Conservation (phyloP, 2,329 filamentous ascomycete genomes). For the Penicillium brevicompactum region DNA sequence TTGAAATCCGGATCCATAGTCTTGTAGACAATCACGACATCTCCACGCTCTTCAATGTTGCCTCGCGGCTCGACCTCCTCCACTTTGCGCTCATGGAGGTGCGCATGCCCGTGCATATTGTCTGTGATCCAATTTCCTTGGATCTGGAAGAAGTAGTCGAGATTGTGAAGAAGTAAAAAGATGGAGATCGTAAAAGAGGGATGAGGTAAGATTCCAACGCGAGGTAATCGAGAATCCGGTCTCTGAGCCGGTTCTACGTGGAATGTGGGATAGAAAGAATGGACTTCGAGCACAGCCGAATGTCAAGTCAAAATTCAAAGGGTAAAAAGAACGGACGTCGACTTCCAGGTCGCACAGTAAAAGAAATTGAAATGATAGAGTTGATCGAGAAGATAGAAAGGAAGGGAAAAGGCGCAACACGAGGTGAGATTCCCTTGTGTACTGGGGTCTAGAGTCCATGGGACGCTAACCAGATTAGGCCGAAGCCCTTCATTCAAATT, state of each 20-base stretch:
- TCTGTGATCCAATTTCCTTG: neutral
- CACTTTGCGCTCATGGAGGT: constrained; percentile 30
- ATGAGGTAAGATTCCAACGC: constrained; percentile 20
- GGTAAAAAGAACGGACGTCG: constrained; percentile 25
- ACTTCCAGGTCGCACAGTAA: constrained; percentile 25
- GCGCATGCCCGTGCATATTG: constrained; percentile 37
- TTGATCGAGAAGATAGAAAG: neutral
- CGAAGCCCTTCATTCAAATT: neutral
- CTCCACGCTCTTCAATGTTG: constrained; percentile 3
- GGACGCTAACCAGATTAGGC: constrained; percentile 6
- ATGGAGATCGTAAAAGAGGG: constrained; percentile 9
- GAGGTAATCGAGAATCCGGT: constrained; percentile 17
- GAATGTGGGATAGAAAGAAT: constrained; percentile 32
- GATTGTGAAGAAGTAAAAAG: neutral
- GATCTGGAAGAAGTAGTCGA: constrained; percentile 7
- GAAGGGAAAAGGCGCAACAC: constrained; percentile 4
- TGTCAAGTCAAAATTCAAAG: constrained; percentile 11
- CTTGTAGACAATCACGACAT: constrained; percentile 50
- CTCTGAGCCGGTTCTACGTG: constrained; percentile 14
- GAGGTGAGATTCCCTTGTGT: constrained; percentile 5
- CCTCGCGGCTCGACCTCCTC: constrained; percentile 17
- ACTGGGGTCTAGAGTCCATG: neutral
- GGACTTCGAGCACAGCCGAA: constrained; percentile 27
- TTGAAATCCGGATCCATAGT: constrained; percentile 56
- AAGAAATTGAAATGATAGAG: constrained; percentile 1